Percentiles rank a stretch among this genome's conserved stretches.
Conservation (phyloP, 1,139 yeast genomes). For the Pichia terricola region DNA sequence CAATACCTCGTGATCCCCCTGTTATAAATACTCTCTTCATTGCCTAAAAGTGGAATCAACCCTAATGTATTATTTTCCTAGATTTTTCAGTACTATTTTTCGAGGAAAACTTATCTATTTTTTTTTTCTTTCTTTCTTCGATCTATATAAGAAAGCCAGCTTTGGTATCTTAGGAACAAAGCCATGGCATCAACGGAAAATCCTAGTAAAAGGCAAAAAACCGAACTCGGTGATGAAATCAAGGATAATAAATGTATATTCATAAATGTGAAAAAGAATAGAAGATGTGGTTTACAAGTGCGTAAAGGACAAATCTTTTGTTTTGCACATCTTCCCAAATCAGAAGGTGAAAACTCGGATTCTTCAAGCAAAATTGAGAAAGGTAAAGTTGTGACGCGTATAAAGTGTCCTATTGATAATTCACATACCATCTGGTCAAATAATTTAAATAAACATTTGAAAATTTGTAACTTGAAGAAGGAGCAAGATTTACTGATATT, state of each 20-base stretch:
- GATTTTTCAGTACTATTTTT: too few relatives aligned
- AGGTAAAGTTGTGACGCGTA: constrained; percentile 33
- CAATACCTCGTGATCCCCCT: neutral
- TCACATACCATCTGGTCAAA: constrained; percentile 63
- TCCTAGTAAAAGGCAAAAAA: constrained; percentile 1
- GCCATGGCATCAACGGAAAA: neutral
- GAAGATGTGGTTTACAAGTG: constrained; percentile 51
- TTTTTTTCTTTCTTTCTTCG: too few relatives aligned
- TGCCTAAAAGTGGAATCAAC: too few relatives aligned
- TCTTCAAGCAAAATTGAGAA: constrained; percentile 9
- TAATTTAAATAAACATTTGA: constrained; percentile 46
- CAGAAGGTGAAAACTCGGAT: neutral
- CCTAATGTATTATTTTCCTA: too few relatives aligned
- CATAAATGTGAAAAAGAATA: constrained; percentile 16
- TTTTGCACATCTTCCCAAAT: constrained; percentile 42
- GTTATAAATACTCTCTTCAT: neutral
- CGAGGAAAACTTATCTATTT: too few relatives aligned
- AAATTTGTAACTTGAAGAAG: constrained; percentile 47
- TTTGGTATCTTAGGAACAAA: too few relatives aligned
- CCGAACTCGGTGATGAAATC: neutral
- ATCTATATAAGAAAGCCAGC: too few relatives aligned
- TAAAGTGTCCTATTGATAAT: constrained; percentile 73
- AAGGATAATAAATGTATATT: constrained; percentile 18
- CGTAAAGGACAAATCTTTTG: constrained; percentile 43
- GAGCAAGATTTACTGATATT: constrained; percentile 12